Conservation (phyloP, 768 basidiomycete genomes). For the Trametes cubensis region DNA sequence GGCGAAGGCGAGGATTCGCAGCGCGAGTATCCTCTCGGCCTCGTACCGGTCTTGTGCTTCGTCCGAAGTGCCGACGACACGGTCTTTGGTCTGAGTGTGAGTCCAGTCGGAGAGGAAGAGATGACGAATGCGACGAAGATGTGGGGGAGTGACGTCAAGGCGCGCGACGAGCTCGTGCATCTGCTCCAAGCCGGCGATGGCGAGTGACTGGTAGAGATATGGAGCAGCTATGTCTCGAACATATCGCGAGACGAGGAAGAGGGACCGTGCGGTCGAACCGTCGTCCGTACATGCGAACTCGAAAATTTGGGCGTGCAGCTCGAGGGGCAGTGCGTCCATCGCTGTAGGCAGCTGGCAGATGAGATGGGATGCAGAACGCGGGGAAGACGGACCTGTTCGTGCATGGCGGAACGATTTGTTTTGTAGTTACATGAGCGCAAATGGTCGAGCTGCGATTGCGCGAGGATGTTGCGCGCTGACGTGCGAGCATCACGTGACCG, state of each 20-base stretch:
- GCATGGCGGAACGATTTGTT: conserved; percentile 6
- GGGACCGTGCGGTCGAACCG: conserved; percentile 33
- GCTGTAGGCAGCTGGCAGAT: not conserved
- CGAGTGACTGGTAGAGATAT: conserved; percentile 33
- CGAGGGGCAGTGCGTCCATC: conserved; percentile 32
- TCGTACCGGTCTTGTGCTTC: conserved; percentile 23
- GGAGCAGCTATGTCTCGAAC: conserved; percentile 32
- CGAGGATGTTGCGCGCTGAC: conserved; percentile 25
- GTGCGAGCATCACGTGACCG: conserved; percentile 22
- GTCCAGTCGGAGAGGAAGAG: conserved; percentile 48
- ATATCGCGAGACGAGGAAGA: conserved; percentile 36
- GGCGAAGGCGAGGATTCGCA: conserved; percentile 41
- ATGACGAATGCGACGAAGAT: conserved; percentile 44
- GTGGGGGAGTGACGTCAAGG: conserved; percentile 39
- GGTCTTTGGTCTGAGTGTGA: conserved; percentile 18
- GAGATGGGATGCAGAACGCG: not conserved
- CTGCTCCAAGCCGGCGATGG: conserved; percentile 31
- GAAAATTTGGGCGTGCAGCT: conserved; percentile 36
- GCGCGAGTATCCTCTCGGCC: conserved; percentile 26
- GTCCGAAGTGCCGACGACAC: conserved; percentile 10
- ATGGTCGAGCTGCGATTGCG: conserved; percentile 23
- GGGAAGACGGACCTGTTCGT: not conserved
- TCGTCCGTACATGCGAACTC: conserved; percentile 36
- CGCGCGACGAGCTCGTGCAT: conserved; percentile 28
- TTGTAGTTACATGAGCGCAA: conserved; percentile 11